Base-by-base conservation (phyloP, 169 alveolate species). In the Neospora caninum region DNA sequence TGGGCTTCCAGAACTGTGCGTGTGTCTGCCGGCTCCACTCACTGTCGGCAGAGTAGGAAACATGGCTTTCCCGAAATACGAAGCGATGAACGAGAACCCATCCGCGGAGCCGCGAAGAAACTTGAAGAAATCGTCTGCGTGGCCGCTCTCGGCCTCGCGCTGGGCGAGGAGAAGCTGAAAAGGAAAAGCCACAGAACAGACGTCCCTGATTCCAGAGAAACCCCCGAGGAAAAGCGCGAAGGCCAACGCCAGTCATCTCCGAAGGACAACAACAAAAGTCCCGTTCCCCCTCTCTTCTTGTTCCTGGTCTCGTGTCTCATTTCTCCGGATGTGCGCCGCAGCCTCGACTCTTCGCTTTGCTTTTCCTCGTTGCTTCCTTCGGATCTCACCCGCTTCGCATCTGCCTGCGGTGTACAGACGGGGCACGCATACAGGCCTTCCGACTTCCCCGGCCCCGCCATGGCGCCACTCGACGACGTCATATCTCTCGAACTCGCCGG, bases 121-220 rank as follows among this genome's bases (percentile, higher is more conserved):
- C 82, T 94, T 94, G 88, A 94, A 94, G 88, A 94, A 94, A n/a
- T 94, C 96, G 49, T 94, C 96, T 0, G 93, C 67, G 86, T 91
- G 91, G 43, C 93, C 53, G 69, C 91, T 89, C 58, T 94, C 92
- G 20, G 88, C 91, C 70, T 94, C 94, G 39, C 96, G 78, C 80
- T 94, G 96, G 39, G 92, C 64, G 54, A 67, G 93, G 89, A 94
- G 67, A 88, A 94, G 70, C 96, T 94, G 96, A 45, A 49, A 39
- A 34, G 42, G 78, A 53, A 25, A 91, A 34, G 53, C 45, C 80
- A 73, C 16, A 88, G 7, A 78, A 45, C 39, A 31, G 22, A 45
- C 38, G 39, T 16, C 9, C 41, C 88, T 13, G 53, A 39, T 49
- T 6, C 31, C 16, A 1, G 73, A 64, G n/a, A 6, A 27, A 64